These are phyloP conservation scores for Hortiboletus campestris DNA, from an alignment of 768 basidiomycete genomes.

Conservation along the genomic window DNA sequence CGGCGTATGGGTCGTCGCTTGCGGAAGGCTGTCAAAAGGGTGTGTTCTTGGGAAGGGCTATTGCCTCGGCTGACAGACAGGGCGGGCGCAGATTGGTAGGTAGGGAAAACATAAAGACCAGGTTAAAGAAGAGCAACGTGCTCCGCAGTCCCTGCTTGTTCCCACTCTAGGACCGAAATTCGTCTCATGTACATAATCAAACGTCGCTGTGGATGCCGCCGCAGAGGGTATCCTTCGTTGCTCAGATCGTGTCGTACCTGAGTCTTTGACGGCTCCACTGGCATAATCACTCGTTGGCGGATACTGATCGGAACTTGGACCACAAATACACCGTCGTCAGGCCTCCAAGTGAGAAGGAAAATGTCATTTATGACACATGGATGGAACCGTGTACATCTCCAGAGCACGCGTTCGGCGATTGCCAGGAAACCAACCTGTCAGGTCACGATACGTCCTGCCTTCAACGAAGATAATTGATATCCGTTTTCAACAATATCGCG, in stretches of 20 bases:
- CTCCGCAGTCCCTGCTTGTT: conserved; percentile 2
- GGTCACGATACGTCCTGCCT: conserved; percentile 5
- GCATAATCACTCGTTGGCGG: conserved; percentile 15
- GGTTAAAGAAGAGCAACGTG: conserved; percentile 5
- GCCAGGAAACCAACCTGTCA: conserved; percentile 6
- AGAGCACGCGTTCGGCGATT: conserved; percentile 7
- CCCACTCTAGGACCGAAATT: conserved; percentile 21
- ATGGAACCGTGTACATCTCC: conserved; percentile 7
- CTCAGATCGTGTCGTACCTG: conserved; percentile 6
- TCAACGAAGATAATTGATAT: conserved; percentile 18
- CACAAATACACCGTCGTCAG: conserved; percentile 2
- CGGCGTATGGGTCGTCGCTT: conserved; percentile 9
- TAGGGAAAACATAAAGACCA: conserved; percentile 1
- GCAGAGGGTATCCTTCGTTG: conserved; percentile 10
- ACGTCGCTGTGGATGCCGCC: not conserved
- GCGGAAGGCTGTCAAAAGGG: conserved; percentile 11
- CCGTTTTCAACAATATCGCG: conserved; percentile 25
- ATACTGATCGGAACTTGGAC: conserved; percentile 24
- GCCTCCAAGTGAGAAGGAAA: conserved; percentile 11
- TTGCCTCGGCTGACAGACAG: conserved; percentile 9
- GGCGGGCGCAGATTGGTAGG: not conserved
- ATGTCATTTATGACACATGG: conserved; percentile 8
- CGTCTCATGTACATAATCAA: conserved; percentile 12
- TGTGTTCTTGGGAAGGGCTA: conserved; percentile 2
- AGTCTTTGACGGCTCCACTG: conserved; percentile 1